Evolutionary conservation across 2,329 filamentous ascomycete species (phyloP), one percentile per base, ranked within the genome.

Genomic region (Plenodomus tracheiphilus): DNA sequence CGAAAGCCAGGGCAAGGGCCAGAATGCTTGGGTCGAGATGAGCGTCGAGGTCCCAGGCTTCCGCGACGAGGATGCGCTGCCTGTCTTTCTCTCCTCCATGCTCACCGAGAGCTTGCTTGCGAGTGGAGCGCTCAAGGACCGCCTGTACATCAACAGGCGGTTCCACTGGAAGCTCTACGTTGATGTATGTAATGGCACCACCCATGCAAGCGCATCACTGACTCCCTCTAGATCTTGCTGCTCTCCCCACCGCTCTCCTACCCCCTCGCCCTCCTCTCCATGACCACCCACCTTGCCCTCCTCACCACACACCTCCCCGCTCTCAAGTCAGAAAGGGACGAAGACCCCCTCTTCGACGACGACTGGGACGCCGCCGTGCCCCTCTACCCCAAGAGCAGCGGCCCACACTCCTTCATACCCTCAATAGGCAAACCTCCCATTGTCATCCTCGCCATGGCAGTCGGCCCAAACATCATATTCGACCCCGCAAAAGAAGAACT

Each of bases 91-190:
- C 67, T 85, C 86, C 1, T 87, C 89, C 59, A 94, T 97, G 89
- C 79, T 97, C 73, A 85, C 84, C 47, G 94, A 99, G 79, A 89
- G 90, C 47, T 72, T 99, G 74, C 79, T 94, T 51, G 86, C 85
- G 25, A 87, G 85, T 72, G 87, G 85, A 17, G 80, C 81, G 65
- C 66, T 87, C 53, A 81, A 79, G 56, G 85, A 84, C 71, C 84
- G 86, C 65, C 74, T 99, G 66, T 88, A 86, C 73, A 97, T 99
- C 71, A 97, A 97, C 75, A 77, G 80, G 50, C 83, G 92, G 38
- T 99, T 93, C 79, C 93, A 97, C 79, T 99, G 94, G 94, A 90
- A 92, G 75, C 73, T 99, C 48, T 97, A 93, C 74, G 82, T 99
- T 55, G 94, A 99, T 75, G 92, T 97, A 73, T 67, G 89, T 80